Conservation (phyloP, 2,329 filamentous ascomycete genomes). For the Clarireedia paspali region DNA sequence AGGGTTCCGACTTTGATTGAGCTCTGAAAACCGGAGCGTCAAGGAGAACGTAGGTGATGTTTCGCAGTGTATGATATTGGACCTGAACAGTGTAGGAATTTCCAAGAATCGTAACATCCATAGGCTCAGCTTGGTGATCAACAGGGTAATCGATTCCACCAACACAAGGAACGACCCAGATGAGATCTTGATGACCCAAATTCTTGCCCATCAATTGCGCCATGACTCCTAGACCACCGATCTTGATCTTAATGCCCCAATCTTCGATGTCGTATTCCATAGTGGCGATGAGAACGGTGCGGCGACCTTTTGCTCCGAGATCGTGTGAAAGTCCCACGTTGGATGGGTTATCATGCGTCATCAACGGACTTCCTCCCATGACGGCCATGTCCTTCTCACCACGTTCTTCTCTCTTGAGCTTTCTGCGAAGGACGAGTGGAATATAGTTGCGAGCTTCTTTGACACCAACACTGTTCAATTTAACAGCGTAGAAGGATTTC, state of each 20-base stretch:
- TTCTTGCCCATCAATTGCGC: slow-evolving; percentile 57
- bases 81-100: slow-evolving; percentile 53
- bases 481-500: slow-evolving; percentile 45
- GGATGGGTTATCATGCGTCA: slow-evolving; percentile 5
- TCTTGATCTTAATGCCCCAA: slow-evolving; percentile 65
- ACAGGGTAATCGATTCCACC: slow-evolving; percentile 56
- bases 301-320: slow-evolving; percentile 11
- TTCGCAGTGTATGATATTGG: slow-evolving; percentile 54
- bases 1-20: slow-evolving; percentile 55
- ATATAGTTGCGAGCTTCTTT: slow-evolving; percentile 39
- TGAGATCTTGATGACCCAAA: slow-evolving; percentile 54
- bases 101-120: slow-evolving; percentile 54
- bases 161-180: slow-evolving; percentile 58
- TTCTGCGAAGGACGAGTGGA: slow-evolving; percentile 30
- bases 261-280: slow-evolving; percentile 69
- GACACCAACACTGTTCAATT: slow-evolving; percentile 52
- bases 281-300: slow-evolving; percentile 59
- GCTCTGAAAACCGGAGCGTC: slow-evolving; percentile 52
- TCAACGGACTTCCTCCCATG: slow-evolving; percentile 4
- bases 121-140: slow-evolving; percentile 51
- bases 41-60: slow-evolving; percentile 61
- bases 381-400: slow-evolving; percentile 14
- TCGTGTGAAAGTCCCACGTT: slow-evolving; percentile 5
- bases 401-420: slow-evolving; percentile 25
- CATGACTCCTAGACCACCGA: slow-evolving; percentile 64